These are phyloP conservation scores for Penicillium capsulatum DNA, from an alignment of 2,329 filamentous ascomycete genomes.

Conservation along the genomic window DNA sequence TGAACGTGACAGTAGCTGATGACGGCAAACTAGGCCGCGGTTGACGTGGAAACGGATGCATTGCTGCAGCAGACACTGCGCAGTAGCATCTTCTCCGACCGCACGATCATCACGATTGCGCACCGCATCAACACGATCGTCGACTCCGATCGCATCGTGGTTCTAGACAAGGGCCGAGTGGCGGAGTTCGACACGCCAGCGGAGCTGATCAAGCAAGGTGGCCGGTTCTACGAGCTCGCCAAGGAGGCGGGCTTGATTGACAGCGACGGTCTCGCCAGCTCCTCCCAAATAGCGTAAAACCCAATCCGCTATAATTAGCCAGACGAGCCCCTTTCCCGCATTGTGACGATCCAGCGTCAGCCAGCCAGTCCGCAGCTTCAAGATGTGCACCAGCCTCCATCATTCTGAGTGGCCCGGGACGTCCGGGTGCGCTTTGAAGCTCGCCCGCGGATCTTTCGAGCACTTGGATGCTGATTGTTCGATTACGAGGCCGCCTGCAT, in stretches of 20 bases:
- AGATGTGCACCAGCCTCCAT: conserved; percentile 7
- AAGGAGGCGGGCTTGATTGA: conserved; percentile 78
- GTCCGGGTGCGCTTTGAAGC: conserved; percentile 8
- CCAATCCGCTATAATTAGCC: conserved; percentile 10
- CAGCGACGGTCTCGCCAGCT: conserved; percentile 33
- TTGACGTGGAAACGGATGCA: conserved; percentile 65
- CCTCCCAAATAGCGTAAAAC: conserved; percentile 13
- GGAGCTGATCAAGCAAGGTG: conserved; percentile 68
- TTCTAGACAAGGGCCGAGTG: conserved; percentile 84
- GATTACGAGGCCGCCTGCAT: conserved; percentile 11
- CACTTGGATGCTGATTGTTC: conserved; percentile 11
- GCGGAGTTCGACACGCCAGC: conserved; percentile 87
- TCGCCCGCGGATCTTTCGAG: conserved; percentile 13
- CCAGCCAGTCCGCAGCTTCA: conserved; percentile 9
- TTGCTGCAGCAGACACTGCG: conserved; percentile 61
- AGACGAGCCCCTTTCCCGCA: conserved; percentile 1
- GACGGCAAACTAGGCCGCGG: conserved; percentile 52
- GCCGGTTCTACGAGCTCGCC: conserved; percentile 84
- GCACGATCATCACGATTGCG: conserved; percentile 96
- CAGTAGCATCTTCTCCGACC: conserved; percentile 71
- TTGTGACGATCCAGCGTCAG: conserved; percentile 6
- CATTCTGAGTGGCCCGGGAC: conserved; percentile 19
- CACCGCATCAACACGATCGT: conserved; percentile 98
- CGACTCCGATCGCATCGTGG: conserved; percentile 81
- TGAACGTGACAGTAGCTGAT: conserved; percentile 6